Evolutionary conservation across 2,329 filamentous ascomycete species (phyloP), one percentile per base, ranked within the genome.

Genomic region (Chaetomium olivaceum): DNA sequence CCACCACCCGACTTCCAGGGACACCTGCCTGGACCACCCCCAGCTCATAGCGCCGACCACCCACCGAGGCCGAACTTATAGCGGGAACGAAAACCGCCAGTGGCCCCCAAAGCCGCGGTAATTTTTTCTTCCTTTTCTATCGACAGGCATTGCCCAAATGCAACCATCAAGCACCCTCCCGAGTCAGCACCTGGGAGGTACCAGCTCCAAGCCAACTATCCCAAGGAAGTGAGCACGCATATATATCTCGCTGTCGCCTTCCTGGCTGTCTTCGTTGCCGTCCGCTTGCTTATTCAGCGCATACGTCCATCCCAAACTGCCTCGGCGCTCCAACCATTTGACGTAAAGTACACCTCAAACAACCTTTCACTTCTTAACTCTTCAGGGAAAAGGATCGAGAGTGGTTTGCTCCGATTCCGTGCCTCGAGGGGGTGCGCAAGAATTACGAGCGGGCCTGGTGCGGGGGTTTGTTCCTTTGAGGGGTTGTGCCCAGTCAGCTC

Each of bases 231-330:
- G 31, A 63, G 60, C 43, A 63, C 67, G 27, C 68, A 73, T 70
- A 71, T 74, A 69, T 76, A 74, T 67, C 67, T 72, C 36, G 73
- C 68, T 23, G 58, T 76, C 48, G 69, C 75, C 62, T 65, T 77
- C 65, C 75, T 79, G 70, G 75, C 75, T 63, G 63, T 80, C 61
- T 68, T 77, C 64, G 63, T 76, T 64, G 74, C 79, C n/a, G 50
- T 68, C 43, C 64, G 67, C n/a, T 16, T 52, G 16, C 54, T 74
- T 29, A 62, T 66, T 31, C 19, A 27, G 39, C 36, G 48, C 56
- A 23, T 48, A 29, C 61, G 56, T 51, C 33, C 58, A 27, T 33
- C 54, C 31, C 62, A 33, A 23, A 39, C 16, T 14, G 21, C 19
- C 19, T 9, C 55, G 3, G 23, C 3, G 12, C 25, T 25, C 23